Evolutionary conservation across 441 rosid species (phyloP).

Genomic region (Theobroma grandiflorum): DNA sequence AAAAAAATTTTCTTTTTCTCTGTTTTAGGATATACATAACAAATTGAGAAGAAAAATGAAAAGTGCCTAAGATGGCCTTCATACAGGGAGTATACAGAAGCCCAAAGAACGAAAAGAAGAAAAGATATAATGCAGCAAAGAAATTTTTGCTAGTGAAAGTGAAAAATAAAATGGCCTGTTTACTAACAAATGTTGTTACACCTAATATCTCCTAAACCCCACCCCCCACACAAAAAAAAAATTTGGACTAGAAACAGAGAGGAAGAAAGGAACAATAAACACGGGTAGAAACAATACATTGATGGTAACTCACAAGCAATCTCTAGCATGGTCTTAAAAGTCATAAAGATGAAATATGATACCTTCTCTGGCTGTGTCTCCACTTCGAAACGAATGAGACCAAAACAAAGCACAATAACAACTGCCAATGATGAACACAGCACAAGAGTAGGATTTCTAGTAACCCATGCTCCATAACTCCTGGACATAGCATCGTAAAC

Average conservation of each 20-base stretch:
- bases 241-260: background rate
- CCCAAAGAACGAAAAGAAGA: background rate
- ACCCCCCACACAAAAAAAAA: background rate
- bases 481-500: constrained; percentile 44
- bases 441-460: constrained; percentile 67
- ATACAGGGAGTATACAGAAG: background rate
- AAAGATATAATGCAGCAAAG: background rate
- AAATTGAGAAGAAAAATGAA: background rate
- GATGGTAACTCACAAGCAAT: constrained; percentile 4
- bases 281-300: background rate
- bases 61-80: background rate
- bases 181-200: background rate
- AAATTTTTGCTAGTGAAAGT: background rate
- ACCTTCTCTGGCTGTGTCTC: constrained; percentile 85
- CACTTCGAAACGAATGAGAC: constrained; percentile 60
- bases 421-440: constrained; percentile 61
- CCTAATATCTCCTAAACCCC: background rate
- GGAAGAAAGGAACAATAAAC: background rate
- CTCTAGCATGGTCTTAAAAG: background rate
- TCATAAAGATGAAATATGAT: constrained; percentile 27
- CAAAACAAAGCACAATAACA: constrained; percentile 61
- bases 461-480: constrained; percentile 64
- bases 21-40: background rate
- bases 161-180: background rate
- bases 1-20: background rate